Evolutionary conservation across 2,329 filamentous ascomycete genomes (phyloP), one percentile per base, ranked within the genome.

Genomic region (Nemania sp.): DNA sequence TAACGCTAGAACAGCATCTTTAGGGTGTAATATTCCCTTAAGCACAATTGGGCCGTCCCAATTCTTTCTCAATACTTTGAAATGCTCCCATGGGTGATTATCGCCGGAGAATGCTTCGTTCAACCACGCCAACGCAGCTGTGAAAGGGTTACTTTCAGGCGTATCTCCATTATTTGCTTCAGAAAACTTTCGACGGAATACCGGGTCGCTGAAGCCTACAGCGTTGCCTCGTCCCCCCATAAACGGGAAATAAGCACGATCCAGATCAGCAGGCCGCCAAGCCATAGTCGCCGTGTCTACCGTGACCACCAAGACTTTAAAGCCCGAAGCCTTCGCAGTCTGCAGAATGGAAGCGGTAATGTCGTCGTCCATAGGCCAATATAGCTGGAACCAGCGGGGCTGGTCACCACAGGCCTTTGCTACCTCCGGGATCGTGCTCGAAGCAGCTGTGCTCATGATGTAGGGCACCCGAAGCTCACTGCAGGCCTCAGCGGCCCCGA

Each of bases 371-470:
- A 77, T 72, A 0, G 88, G 87, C 85, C 86, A 90, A 72, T 91
- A 91, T 0, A 91, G 78, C 66, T 91, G 88, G 67, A 80, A 91
- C 86, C 86, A 91, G 9, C 86, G 74, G 24, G 79, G 75, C 0
- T 82, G 81, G 5, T 79, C 71, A 0, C 79, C 80, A 44, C 79
- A 83, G 0, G 82, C 83, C 6, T 74, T 64, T 0, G 83, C 85
- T 0, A 89, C 80, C 45, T 90, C 81, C 66, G 90, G 86, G 54
- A 90, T 86, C 0, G 79, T 80, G 26, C 79, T 76, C 2, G 80
- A 75, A 2, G 83, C 79, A 1, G 87, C 86, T 1, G 87, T 90
- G 56, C 80, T 86, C 43, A 90, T 73, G 47, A 84, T 84, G 68
- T 84, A 89, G 0, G 88, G 87, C 0, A 91, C 76, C 1, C 77